These are phyloP conservation scores for Microcyclospora tardicrescens DNA, from an alignment of 2,329 filamentous ascomycete genomes.

Conservation along the genomic window DNA sequence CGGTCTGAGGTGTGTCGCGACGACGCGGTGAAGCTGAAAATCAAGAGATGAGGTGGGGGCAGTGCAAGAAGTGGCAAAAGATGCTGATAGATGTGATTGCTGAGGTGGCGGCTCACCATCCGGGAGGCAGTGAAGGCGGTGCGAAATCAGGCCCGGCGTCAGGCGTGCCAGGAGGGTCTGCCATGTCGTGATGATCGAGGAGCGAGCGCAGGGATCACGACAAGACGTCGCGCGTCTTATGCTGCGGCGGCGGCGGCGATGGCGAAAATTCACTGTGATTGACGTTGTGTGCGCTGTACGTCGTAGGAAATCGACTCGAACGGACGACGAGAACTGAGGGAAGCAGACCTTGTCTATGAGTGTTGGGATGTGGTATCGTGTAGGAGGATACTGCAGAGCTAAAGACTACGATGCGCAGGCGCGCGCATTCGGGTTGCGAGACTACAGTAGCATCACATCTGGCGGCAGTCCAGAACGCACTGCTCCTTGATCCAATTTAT, in stretches of 20 bases:
- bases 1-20: neutral
- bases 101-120: conserved; percentile 20
- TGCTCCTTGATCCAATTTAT: too few species aligned
- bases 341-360: neutral
- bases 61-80: conserved; percentile 6
- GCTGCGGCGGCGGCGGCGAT: too few species aligned
- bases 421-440: too few species aligned
- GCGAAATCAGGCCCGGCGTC: conserved; percentile 27
- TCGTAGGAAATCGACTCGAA: too few species aligned
- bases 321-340: neutral
- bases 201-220: too few species aligned
- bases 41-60: neutral
- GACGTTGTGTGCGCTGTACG: too few species aligned
- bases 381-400: too few species aligned
- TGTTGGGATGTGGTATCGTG: neutral
- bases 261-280: too few species aligned
- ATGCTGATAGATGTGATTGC: conserved; percentile 6
- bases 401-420: too few species aligned
- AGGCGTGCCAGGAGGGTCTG: conserved; percentile 19
- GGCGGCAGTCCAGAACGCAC: too few species aligned
- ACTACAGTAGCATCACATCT: too few species aligned
- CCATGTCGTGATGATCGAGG: conserved; percentile 10
- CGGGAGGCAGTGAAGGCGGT: conserved; percentile 26
- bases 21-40: neutral
- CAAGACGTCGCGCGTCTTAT: too few species aligned